Evolutionary conservation across 805 yeast species (phyloP).

Genomic region (Lachancea dasiensis): DNA sequence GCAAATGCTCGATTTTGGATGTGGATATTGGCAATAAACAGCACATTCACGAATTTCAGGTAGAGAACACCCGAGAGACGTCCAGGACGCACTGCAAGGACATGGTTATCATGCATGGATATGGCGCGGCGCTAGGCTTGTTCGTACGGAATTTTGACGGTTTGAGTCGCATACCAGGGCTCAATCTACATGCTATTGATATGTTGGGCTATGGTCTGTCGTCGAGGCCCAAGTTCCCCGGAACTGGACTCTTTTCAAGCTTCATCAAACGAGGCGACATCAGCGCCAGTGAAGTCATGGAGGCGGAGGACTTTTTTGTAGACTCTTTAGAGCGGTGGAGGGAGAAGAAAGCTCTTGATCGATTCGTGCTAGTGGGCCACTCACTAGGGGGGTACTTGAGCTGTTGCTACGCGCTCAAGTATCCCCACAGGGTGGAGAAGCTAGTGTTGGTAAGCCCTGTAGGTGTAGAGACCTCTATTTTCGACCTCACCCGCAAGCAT

Average conservation of each 20-base stretch:
- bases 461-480: slow-evolving; percentile 57
- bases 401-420: slow-evolving; percentile 48
- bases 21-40: slow-evolving; percentile 47
- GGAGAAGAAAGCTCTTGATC: slow-evolving; percentile 37
- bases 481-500: slow-evolving; percentile 17
- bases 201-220: slow-evolving; percentile 88
- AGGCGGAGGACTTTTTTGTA: slow-evolving; percentile 33
- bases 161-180: slow-evolving; percentile 45
- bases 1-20: slow-evolving; percentile 43
- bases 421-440: slow-evolving; percentile 46
- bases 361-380: slow-evolving; percentile 59
- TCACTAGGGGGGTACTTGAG: slow-evolving; percentile 69
- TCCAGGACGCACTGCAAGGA: slow-evolving; percentile 51
- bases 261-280: slow-evolving; percentile 41
- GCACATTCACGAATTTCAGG: slow-evolving; percentile 65
- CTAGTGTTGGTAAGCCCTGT: slow-evolving; percentile 63
- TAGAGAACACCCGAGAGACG: slow-evolving; percentile 61
- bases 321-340: slow-evolving; percentile 61
- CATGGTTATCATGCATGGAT: slow-evolving; percentile 82
- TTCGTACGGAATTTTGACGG: slow-evolving; percentile 68
- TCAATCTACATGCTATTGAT: slow-evolving; percentile 75
- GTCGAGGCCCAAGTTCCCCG: slow-evolving; percentile 66
- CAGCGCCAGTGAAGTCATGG: slow-evolving; percentile 25
- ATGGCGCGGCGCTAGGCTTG: slow-evolving; percentile 90
- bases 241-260: slow-evolving; percentile 52